These are phyloP conservation scores for Meyerozyma athensensis DNA, from an alignment of 1,139 yeast species.

Conservation along the genomic window DNA sequence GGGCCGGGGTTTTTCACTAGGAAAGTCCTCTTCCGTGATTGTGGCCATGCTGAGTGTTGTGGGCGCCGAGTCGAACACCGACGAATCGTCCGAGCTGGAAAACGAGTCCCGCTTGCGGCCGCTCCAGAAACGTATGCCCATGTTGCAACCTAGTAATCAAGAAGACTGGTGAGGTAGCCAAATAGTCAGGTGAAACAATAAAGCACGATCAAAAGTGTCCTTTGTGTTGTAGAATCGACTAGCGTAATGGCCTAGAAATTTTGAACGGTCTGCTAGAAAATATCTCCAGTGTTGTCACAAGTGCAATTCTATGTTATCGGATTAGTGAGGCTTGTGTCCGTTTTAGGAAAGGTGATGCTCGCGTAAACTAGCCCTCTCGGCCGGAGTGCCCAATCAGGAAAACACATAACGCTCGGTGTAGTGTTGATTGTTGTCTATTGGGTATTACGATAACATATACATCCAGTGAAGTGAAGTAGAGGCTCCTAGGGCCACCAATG, in stretches of 20 bases:
- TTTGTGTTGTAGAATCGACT: no score
- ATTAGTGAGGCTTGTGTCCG: neutral
- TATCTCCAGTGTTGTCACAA: no score
- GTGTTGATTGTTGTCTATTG: conserved; percentile 1
- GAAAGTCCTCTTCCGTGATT: conserved; percentile 4
- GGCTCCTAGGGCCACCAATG: no score
- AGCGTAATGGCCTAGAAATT: no score
- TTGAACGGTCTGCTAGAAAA: no score
- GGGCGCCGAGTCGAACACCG: conserved; percentile 10
- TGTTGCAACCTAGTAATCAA: no score
- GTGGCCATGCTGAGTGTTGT: conserved; percentile 2
- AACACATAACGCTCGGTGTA: neutral
- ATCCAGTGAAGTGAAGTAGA: no score
- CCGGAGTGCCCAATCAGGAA: neutral
- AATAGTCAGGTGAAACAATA: no score
- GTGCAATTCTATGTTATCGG: neutral
- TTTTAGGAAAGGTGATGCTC: neutral
- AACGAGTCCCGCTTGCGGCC: neutral
- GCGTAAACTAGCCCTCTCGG: neutral
- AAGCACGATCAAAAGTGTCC: no score
- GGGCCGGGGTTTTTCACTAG: conserved; percentile 11
- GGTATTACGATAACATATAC: no score
- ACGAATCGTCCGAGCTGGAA: conserved; percentile 8
- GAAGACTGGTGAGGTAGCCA: no score
- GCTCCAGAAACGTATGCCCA: conserved; percentile 1